phyloP scores from a whole-genome alignment of 2,329 filamentous ascomycete species.

The Aschersonia sp. region DNA sequence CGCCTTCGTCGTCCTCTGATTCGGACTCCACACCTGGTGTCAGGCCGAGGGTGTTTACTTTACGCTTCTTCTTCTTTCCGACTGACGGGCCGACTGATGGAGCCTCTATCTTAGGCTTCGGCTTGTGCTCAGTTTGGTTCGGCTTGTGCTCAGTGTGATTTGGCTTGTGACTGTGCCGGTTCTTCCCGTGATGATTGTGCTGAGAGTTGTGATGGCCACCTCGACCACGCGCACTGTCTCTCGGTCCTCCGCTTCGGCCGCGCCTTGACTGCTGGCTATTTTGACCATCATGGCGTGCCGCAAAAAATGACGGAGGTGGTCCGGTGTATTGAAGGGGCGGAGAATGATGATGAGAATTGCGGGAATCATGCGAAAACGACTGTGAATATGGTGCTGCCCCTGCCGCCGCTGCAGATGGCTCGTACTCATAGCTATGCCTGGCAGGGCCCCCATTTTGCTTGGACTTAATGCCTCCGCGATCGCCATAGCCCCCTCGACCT shows the following conservation, averaged over 20 bases:
- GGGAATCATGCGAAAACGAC: constrained; percentile 25
- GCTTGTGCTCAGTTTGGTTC: not conserved
- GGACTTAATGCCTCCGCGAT: constrained; percentile 24
- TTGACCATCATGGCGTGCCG: constrained; percentile 18
- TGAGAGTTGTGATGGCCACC: constrained; percentile 13
- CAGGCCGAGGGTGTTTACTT: constrained; percentile 57
- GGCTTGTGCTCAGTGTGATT: constrained; percentile 7
- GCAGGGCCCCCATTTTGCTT: constrained; percentile 14
- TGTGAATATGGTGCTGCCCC: constrained; percentile 21
- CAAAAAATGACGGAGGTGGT: constrained; percentile 21
- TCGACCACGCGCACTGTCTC: constrained; percentile 27
- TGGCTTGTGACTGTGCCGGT: constrained; percentile 17
- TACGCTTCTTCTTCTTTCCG: constrained; percentile 56
- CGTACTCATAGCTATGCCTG: constrained; percentile 20
- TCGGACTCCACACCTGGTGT: constrained; percentile 51
- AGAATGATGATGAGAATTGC: constrained; percentile 19
- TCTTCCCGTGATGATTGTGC: constrained; percentile 25
- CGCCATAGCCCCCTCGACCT: constrained; percentile 31
- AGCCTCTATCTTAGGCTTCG: constrained; percentile 19
- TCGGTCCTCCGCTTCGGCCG: constrained; percentile 18
- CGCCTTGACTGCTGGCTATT: constrained; percentile 19
- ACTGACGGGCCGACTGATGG: constrained; percentile 31
- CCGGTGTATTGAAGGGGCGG: constrained; percentile 22
- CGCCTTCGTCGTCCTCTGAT: constrained; percentile 51
- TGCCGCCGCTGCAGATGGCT: constrained; percentile 16